phyloP scores from a whole-genome alignment of 2,329 filamentous ascomycete species.

The Ophioceras dolichostomum region DNA sequence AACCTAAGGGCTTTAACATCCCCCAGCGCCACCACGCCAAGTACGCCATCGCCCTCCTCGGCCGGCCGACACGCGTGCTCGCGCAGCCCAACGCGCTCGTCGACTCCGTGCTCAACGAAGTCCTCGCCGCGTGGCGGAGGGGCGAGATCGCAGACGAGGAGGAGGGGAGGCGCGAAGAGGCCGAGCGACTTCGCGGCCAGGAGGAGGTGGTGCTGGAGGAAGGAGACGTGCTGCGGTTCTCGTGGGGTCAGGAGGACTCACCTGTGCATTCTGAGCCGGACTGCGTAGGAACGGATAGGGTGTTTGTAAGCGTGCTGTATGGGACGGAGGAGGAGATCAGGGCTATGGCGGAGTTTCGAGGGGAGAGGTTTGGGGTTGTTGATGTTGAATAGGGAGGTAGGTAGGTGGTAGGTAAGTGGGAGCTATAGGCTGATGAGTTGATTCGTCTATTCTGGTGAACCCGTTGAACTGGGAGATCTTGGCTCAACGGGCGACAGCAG shows the following conservation, averaged over 20 bases:
- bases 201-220: neutral
- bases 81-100: neutral
- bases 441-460: too few species aligned
- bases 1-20: neutral
- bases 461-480: too few species aligned
- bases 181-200: neutral
- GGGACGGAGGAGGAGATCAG: neutral
- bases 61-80: neutral
- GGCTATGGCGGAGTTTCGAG: neutral
- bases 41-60: neutral
- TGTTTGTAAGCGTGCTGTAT: neutral
- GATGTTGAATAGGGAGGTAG: too few species aligned
- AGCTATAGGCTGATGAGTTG: too few species aligned
- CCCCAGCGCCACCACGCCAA: neutral
- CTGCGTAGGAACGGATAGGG: neutral
- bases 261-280: neutral
- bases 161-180: neutral
- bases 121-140: too few species aligned
- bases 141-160: neutral
- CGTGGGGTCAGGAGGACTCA: neutral
- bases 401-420: too few species aligned
- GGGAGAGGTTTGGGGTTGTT: neutral
- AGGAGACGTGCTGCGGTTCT: neutral
- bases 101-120: too few species aligned
- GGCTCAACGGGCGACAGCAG: too few species aligned